These are phyloP conservation scores for Fusarium dimerum DNA, from an alignment of 2,329 filamentous ascomycete genomes.

Conservation along the genomic window DNA sequence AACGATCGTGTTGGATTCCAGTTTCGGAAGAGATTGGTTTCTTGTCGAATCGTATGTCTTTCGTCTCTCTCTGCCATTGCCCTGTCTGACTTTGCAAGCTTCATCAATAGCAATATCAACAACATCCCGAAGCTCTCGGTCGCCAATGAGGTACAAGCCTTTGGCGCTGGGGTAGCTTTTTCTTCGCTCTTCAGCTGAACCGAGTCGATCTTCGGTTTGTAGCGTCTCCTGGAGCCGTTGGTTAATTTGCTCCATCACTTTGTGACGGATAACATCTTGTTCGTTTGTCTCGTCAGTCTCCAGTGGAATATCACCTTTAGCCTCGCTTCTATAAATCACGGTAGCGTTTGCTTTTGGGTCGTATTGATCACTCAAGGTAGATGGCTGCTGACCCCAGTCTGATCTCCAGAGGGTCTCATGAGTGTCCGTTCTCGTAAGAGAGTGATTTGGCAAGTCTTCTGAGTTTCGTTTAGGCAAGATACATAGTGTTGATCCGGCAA, in stretches of 20 bases:
- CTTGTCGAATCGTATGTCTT: constrained; percentile 5
- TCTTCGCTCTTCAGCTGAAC: constrained; percentile 13
- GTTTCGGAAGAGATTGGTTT: constrained; percentile 14
- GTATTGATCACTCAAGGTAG: neutral
- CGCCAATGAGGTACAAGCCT: constrained; percentile 23
- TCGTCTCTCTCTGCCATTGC: constrained; percentile 1
- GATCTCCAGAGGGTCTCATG: constrained; percentile 11
- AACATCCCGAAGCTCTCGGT: constrained; percentile 26
- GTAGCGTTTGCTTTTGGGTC: neutral
- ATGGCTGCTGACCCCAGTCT: neutral
- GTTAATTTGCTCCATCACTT: constrained; percentile 20
- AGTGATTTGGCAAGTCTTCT: neutral
- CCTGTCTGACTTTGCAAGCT: constrained; percentile 5
- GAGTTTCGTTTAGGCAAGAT: neutral
- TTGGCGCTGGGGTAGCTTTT: constrained; percentile 10
- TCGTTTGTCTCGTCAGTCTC: neutral
- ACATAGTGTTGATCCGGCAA: neutral
- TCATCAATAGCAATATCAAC: constrained; percentile 23
- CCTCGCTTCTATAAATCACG: neutral
- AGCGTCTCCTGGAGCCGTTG: constrained; percentile 20
- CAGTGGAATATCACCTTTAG: neutral
- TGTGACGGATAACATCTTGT: neutral
- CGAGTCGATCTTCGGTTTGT: constrained; percentile 15
- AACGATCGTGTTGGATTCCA: constrained; percentile 27
- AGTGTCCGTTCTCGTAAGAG: neutral